These are phyloP conservation scores for Acer saccharum DNA, from an alignment of 345 rosid species.

Conservation along the genomic window DNA sequence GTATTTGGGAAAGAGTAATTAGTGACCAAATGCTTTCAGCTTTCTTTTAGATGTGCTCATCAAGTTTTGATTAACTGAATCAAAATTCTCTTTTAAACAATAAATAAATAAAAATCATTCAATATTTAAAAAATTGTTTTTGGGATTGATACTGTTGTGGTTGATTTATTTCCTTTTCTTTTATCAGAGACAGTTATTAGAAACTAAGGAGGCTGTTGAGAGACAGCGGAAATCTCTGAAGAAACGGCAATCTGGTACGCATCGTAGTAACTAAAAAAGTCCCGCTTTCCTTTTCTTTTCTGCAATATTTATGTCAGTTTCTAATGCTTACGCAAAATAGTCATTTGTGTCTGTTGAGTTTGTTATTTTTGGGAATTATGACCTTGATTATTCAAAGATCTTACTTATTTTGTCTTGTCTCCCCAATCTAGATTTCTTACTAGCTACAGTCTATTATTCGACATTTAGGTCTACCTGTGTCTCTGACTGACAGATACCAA, in stretches of 20 bases:
- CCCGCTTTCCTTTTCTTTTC: background rate
- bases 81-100: background rate
- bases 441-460: background rate
- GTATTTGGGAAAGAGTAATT: background rate
- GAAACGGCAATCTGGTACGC: conserved; percentile 82
- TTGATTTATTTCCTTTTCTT: background rate
- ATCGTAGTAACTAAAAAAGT: background rate
- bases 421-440: background rate
- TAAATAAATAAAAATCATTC: too few relatives aligned
- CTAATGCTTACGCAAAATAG: background rate
- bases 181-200: conserved; percentile 75
- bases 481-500: background rate
- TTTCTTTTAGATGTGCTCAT: background rate
- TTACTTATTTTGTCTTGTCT: background rate
- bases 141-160: conserved; percentile 2
- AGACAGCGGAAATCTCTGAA: conserved; percentile 88
- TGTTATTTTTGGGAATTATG: background rate
- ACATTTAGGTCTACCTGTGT: background rate
- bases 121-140: background rate
- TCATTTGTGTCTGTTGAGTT: background rate
- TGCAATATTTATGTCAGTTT: background rate
- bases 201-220: conserved; percentile 93
- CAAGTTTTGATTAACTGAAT: background rate
- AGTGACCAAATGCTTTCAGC: background rate
- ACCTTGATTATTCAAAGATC: conserved; percentile 1